Evolutionary conservation across 192 early-diverging fungal genomes (phyloP).

Genomic region (Pilobolus umbonatus): DNA sequence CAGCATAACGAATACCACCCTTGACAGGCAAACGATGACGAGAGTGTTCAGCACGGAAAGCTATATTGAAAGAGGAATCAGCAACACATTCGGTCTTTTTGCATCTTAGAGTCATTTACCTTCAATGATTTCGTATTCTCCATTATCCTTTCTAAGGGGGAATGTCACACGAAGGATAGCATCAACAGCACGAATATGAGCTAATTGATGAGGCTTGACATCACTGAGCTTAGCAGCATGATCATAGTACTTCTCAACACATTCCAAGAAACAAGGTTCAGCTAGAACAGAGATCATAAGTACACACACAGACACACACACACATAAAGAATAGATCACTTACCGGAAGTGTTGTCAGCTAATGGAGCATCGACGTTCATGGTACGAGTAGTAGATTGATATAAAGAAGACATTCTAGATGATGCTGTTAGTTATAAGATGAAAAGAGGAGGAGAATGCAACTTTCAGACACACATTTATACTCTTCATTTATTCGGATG

Average conservation of each 20-base stretch:
- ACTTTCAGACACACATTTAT: too few species aligned
- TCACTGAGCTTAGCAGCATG: slow-evolving; percentile 63
- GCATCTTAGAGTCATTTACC: slow-evolving; percentile 8
- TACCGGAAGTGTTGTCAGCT: too few species aligned
- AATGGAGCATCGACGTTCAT: too few species aligned
- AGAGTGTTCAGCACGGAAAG: slow-evolving; percentile 81
- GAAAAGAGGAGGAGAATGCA: too few species aligned
- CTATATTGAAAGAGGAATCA: slow-evolving; percentile 26
- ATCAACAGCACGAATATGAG: slow-evolving; percentile 69
- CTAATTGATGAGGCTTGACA: slow-evolving; percentile 52
- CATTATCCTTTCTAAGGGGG: slow-evolving; percentile 63
- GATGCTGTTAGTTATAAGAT: too few species aligned
- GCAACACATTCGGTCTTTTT: neutral
- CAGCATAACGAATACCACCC: slow-evolving; percentile 78
- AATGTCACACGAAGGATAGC: slow-evolving; percentile 70
- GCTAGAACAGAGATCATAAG: too few species aligned
- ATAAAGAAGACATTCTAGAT: too few species aligned
- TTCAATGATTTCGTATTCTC: slow-evolving; percentile 64
- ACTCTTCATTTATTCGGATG: too few species aligned
- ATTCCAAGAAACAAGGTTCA: slow-evolving; percentile 70
- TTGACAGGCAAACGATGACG: slow-evolving; percentile 76
- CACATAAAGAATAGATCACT: too few species aligned
- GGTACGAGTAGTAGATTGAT: too few species aligned
- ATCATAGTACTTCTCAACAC: slow-evolving; percentile 70
- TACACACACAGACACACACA: too few species aligned